phyloP scores from a whole-genome alignment of 345 rosid genomes.

The Citrus reticulata region DNA sequence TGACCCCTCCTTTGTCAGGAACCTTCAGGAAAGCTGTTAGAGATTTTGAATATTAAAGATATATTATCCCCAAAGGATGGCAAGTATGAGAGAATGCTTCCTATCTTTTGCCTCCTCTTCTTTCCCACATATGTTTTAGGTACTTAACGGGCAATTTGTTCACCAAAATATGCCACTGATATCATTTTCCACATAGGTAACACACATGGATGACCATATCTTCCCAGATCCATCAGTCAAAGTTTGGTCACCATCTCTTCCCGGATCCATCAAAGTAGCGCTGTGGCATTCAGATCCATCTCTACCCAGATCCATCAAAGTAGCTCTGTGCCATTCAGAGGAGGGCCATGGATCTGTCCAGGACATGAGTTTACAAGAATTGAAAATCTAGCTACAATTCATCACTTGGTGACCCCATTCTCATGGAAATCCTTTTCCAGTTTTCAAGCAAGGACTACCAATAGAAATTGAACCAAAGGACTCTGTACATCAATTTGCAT shows the following conservation, averaged over 20 bases:
- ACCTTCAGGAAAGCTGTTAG: constrained; percentile 18
- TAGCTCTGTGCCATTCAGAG: constrained; percentile 24
- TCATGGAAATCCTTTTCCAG: constrained; percentile 5
- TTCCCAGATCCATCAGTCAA: constrained; percentile 23
- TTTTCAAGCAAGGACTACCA: neutral
- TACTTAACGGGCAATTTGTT: no score
- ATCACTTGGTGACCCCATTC: constrained; percentile 23
- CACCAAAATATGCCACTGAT: neutral
- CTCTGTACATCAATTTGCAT: neutral
- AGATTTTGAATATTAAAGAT: constrained; percentile 25
- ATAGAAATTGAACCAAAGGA: neutral
- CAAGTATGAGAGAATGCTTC: constrained; percentile 14
- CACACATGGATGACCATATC: constrained; percentile 27
- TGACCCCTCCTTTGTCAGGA: constrained; percentile 21
- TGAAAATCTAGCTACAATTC: constrained; percentile 23
- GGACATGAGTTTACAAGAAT: constrained; percentile 32
- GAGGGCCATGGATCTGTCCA: constrained; percentile 26
- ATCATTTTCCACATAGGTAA: constrained; percentile 9
- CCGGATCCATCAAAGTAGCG: neutral
- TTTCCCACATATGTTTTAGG: no score
- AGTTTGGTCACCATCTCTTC: constrained; percentile 17
- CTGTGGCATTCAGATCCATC: constrained; percentile 16
- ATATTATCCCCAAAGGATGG: constrained; percentile 36
- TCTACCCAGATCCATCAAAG: neutral
- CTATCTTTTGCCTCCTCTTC: neutral